Conservation (phyloP, 2,329 filamentous ascomycete species). For the Beauveria medogensis region DNA sequence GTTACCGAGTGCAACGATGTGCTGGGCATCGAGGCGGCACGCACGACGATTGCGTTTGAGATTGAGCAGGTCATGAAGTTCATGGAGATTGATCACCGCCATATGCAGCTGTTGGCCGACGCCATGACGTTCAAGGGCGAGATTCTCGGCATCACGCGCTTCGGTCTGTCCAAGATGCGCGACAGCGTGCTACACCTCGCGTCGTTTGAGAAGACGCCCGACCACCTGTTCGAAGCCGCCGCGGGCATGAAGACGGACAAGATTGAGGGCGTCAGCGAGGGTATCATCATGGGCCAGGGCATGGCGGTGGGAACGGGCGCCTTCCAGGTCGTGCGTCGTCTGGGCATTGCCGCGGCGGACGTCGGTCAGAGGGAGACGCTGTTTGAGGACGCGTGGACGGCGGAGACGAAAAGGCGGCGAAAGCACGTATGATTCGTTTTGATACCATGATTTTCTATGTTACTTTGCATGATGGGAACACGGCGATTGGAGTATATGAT, state of each 20-base stretch:
- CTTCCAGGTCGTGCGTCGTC: slow-evolving; percentile 75
- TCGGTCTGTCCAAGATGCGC: slow-evolving; percentile 92
- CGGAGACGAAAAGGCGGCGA: slow-evolving; percentile 18
- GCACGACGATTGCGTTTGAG: slow-evolving; percentile 80
- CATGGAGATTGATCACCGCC: slow-evolving; percentile 94
- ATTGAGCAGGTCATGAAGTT: slow-evolving; percentile 83
- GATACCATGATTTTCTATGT: background rate
- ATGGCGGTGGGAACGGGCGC: slow-evolving; percentile 87
- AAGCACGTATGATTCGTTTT: background rate
- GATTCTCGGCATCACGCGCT: slow-evolving; percentile 90
- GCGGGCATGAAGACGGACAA: slow-evolving; percentile 84
- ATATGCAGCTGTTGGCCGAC: slow-evolving; percentile 95
- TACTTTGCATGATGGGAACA: background rate
- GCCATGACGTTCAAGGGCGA: slow-evolving; percentile 99
- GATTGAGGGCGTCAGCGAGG: slow-evolving; percentile 90
- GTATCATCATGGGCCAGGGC: slow-evolving; percentile 96
- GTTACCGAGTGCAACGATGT: slow-evolving; percentile 84
- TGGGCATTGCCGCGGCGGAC: slow-evolving; percentile 58
- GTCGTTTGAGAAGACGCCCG: slow-evolving; percentile 95
- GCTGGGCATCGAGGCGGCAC: slow-evolving; percentile 89
- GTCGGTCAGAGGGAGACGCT: slow-evolving; percentile 51
- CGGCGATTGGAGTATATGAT: background rate
- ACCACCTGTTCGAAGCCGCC: slow-evolving; percentile 93
- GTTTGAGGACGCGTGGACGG: slow-evolving; percentile 63
- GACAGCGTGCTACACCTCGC: slow-evolving; percentile 90